Percentiles rank a stretch among this genome's conserved stretches.
Evolutionary conservation across 352 stramenopile species (phyloP).

Genomic region (Thalassiosira livingstoniorum): DNA sequence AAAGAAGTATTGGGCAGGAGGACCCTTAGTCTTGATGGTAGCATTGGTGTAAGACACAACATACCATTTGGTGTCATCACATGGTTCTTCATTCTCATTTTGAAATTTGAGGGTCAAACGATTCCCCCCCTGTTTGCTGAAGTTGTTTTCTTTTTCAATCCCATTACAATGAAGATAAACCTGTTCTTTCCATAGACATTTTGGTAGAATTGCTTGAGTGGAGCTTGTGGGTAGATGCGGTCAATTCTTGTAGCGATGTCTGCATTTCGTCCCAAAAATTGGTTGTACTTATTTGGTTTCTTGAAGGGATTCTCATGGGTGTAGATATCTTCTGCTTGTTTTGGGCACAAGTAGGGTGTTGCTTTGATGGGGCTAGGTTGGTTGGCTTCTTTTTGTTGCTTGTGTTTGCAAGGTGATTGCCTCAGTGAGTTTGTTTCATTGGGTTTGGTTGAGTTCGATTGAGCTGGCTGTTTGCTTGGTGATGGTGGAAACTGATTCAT

Average conservation of each 20-base stretch:
- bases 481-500: too few species aligned
- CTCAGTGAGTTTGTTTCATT: too few species aligned
- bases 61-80: not conserved
- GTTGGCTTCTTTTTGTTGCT: too few species aligned
- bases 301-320: not conserved
- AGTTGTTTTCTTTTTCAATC: not conserved
- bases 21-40: not conserved
- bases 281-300: not conserved
- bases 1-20: not conserved
- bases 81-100: not conserved
- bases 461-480: too few species aligned
- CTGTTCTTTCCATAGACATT: not conserved
- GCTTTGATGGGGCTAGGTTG: too few species aligned
- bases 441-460: too few species aligned
- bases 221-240: not conserved
- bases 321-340: too few species aligned
- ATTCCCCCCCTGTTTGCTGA: not conserved
- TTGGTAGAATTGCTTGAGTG: not conserved
- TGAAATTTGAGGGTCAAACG: not conserved
- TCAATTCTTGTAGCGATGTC: not conserved
- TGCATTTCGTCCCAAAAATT: not conserved
- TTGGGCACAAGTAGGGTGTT: too few species aligned
- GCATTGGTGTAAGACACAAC: not conserved
- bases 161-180: not conserved
- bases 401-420: too few species aligned